Conservation (phyloP, 441 rosid species). For the Syzygium malaccense region DNA sequence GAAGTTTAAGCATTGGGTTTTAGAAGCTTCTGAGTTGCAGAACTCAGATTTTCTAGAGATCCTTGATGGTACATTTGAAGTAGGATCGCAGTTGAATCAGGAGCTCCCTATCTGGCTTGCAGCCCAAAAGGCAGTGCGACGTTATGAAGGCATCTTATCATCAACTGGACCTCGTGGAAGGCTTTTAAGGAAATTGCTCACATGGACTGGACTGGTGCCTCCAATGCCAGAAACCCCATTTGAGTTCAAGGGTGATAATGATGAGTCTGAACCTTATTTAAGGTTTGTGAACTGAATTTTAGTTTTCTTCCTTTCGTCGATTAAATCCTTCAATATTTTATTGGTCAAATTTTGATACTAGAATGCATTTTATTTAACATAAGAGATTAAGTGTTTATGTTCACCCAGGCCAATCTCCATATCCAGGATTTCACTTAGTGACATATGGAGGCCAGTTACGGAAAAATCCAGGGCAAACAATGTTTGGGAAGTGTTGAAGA, state of each 20-base stretch:
- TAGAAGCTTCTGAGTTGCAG: slow-evolving; percentile 49
- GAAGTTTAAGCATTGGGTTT: slow-evolving; percentile 54
- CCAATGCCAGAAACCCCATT: slow-evolving; percentile 55
- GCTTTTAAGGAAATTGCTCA: slow-evolving; percentile 70
- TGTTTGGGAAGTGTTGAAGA: slow-evolving; percentile 73
- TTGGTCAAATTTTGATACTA: neutral
- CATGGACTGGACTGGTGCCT: slow-evolving; percentile 62
- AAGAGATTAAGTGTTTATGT: neutral
- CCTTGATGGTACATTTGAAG: slow-evolving; percentile 30
- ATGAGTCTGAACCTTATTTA: slow-evolving; percentile 66
- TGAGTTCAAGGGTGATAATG: slow-evolving; percentile 38
- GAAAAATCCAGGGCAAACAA: slow-evolving; percentile 60
- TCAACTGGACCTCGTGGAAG: slow-evolving; percentile 88
- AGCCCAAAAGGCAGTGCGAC: slow-evolving; percentile 89
- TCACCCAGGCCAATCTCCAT: slow-evolving; percentile 67
- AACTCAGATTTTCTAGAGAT: slow-evolving; percentile 39
- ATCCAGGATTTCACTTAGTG: slow-evolving; percentile 90
- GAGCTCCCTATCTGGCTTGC: slow-evolving; percentile 88
- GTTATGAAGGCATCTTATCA: slow-evolving; percentile 82
- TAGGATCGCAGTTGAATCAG: slow-evolving; percentile 44
- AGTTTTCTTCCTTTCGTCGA: neutral
- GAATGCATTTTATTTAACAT: neutral
- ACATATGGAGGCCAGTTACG: slow-evolving; percentile 90
- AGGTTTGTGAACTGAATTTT: slow-evolving; percentile 34
- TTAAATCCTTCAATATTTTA: neutral